Evolutionary conservation across 2,329 filamentous ascomycete species (phyloP).

Genomic region (Ophiognomonia clavigignenti-juglandacearum): DNA sequence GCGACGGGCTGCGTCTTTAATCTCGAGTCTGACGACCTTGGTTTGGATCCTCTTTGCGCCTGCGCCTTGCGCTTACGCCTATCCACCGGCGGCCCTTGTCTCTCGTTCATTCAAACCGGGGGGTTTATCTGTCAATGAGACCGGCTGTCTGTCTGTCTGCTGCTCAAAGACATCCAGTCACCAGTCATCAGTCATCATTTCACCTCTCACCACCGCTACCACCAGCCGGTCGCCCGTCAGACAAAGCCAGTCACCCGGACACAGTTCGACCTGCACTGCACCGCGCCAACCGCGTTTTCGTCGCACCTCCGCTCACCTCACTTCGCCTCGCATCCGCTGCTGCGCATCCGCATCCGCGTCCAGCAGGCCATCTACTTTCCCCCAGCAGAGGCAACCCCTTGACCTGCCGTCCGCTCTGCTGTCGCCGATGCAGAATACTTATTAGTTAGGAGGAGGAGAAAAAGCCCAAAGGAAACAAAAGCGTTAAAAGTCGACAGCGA

Average conservation of each 20-base stretch:
- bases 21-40: no score
- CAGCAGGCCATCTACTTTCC: no score
- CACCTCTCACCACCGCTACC: no score
- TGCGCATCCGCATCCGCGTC: background rate
- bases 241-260: background rate
- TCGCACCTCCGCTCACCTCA: background rate
- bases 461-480: no score
- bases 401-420: no score
- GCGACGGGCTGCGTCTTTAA: background rate
- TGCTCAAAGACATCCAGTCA: background rate
- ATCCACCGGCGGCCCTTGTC: slow-evolving; percentile 3
- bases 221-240: background rate
- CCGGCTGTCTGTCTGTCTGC: background rate
- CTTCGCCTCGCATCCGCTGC: background rate
- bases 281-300: background rate
- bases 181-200: background rate
- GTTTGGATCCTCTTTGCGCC: no score
- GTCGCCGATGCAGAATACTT: no score
- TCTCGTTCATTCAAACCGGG: background rate
- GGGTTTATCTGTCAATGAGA: background rate
- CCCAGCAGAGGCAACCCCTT: no score
- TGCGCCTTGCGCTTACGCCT: no score
- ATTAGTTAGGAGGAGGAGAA: no score
- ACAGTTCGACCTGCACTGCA: background rate
- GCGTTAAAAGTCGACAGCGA: no score